phyloP scores from a whole-genome alignment of 2,329 filamentous ascomycete species.

The Calonectria henricotiae region DNA sequence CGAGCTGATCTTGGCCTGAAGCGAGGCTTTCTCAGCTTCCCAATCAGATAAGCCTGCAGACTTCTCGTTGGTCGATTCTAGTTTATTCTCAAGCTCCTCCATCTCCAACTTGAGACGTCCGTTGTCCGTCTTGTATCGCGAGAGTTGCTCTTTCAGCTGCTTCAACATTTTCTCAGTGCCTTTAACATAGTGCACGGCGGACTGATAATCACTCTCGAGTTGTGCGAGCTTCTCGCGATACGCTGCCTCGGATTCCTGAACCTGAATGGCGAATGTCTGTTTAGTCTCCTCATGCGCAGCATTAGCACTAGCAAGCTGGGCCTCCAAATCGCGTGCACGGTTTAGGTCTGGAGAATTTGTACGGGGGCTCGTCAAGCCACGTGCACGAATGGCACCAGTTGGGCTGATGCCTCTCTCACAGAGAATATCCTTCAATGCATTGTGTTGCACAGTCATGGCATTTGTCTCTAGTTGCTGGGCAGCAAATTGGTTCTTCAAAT shows the following conservation, averaged over 20 bases:
- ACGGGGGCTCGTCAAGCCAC: slow-evolving; percentile 79
- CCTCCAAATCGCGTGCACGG: slow-evolving; percentile 88
- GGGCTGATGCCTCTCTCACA: slow-evolving; percentile 90
- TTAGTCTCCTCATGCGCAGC: slow-evolving; percentile 91
- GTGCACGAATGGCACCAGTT: slow-evolving; percentile 79
- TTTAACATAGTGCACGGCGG: slow-evolving; percentile 97
- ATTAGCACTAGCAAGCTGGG: slow-evolving; percentile 84
- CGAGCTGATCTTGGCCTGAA: slow-evolving; percentile 79
- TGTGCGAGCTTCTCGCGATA: slow-evolving; percentile 96
- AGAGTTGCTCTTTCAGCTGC: slow-evolving; percentile 98
- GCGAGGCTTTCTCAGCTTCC: slow-evolving; percentile 80
- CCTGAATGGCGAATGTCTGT: slow-evolving; percentile 81
- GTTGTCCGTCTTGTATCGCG: slow-evolving; percentile 92
- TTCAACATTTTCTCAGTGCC: slow-evolving; percentile 99
- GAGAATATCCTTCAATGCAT: slow-evolving; percentile 92
- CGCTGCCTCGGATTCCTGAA: slow-evolving; percentile 88
- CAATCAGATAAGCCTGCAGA: slow-evolving; percentile 73
- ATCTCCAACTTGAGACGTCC: slow-evolving; percentile 86
- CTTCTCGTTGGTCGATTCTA: slow-evolving; percentile 57
- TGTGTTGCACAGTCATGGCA: slow-evolving; percentile 91
- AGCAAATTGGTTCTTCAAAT: slow-evolving; percentile 86
- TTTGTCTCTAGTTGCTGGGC: slow-evolving; percentile 95
- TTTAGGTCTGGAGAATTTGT: slow-evolving; percentile 86
- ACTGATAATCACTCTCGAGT: slow-evolving; percentile 97
- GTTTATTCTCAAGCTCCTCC: slow-evolving; percentile 75